Evolutionary conservation across 768 basidiomycete species (phyloP), one percentile per base, ranked within the genome.

Genomic region (Cubamyces lactineus): DNA sequence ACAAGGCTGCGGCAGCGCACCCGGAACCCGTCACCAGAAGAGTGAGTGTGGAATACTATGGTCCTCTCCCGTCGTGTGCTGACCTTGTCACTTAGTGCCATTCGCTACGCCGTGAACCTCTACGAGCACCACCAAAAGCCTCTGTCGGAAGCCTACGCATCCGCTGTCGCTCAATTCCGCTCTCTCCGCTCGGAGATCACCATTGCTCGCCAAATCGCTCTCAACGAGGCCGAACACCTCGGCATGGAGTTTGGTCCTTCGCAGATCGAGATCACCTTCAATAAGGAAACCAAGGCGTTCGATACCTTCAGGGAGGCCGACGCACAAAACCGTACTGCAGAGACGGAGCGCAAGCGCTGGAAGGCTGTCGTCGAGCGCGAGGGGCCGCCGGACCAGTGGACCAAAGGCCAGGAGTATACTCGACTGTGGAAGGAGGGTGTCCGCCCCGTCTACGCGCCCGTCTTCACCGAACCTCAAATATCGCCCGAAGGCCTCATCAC

Each of bases 161-260:
- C 79, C 12, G 89, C 93, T 28, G 81, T 95, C 11, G 81, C 86
- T 5, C 93, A 98, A 74, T 99, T 95, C 77, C 90, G 92, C 48
- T 80, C 92, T 16, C 82, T 99, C 42, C 88, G 95, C 41, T 87
- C 94, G 39, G 89, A 92, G 74, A 88, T 91, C 68, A 85, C 94
- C 68, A 82, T 94, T 51, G 83, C 92, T 2, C 86, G 85, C 41
- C 78, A 81, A 3, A 85, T 92, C 54, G 96, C 96, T 19, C 83
- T 81, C 17, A 77, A 87, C 69, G 94, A 98, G 75, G 94, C 95
- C 15, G 81, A 89, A 67, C 74, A 84, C 8, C 82, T 89, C 70
- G 95, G 95, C 42, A 86, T 85, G 16, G 71, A 76, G 39, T 92
- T 91, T 69, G 77, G 73, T 2, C 78, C 79, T 12, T 83, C 83